Evolutionary conservation across 1,284 basidiomycete genomes (phyloP).

Genomic region (Leccinum griseonigrum): DNA sequence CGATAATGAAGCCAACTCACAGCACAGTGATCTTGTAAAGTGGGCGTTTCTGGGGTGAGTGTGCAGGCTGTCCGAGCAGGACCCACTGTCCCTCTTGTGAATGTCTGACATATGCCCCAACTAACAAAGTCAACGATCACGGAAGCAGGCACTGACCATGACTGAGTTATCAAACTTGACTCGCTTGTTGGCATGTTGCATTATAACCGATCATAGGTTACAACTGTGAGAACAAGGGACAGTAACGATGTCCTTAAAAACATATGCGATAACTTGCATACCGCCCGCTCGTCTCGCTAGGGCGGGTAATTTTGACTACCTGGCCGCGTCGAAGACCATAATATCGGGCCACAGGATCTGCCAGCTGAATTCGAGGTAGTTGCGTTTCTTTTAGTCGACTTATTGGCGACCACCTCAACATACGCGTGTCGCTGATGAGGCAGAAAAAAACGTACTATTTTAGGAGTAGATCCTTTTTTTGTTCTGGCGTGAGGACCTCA

Average conservation of each 20-base stretch:
- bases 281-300: slow-evolving; percentile 94
- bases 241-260: slow-evolving; percentile 43
- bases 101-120: not conserved
- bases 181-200: slow-evolving; percentile 11
- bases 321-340: slow-evolving; percentile 95
- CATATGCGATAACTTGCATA: slow-evolving; percentile 93
- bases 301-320: slow-evolving; percentile 97
- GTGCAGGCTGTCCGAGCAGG: not conserved
- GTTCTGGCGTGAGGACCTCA: slow-evolving; percentile 81
- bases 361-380: slow-evolving; percentile 93
- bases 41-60: no score
- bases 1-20: not conserved
- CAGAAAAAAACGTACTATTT: slow-evolving; percentile 75
- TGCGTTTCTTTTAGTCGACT: slow-evolving; percentile 98
- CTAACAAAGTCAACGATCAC: not conserved
- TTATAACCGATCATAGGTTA: slow-evolving; percentile 14
- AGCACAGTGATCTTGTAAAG: not conserved
- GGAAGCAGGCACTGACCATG: slow-evolving; percentile 1
- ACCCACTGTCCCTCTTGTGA: not conserved
- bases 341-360: slow-evolving; percentile 96
- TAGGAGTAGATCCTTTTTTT: slow-evolving; percentile 86
- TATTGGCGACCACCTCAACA: slow-evolving; percentile 14
- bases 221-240: slow-evolving; percentile 2
- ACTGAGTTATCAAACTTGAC: not conserved
- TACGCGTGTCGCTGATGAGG: slow-evolving; percentile 1